Base-by-base conservation (phyloP, 2,329 filamentous ascomycete species). In the Colletotrichum scovillei region DNA sequence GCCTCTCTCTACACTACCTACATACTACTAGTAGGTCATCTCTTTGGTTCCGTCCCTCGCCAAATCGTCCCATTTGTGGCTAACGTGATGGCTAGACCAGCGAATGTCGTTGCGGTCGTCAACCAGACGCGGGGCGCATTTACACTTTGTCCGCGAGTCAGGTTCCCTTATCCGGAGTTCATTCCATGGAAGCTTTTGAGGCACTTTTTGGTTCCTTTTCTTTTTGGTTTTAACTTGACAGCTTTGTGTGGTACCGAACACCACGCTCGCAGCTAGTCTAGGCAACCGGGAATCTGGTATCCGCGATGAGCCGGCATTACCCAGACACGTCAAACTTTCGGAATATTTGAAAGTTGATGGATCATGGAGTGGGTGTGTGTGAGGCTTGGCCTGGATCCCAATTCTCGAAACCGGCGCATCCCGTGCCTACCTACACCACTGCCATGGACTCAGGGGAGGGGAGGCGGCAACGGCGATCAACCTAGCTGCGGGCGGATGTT, bases 231-330 rank as follows among this genome's bases (percentile, higher is more conserved):
- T 22, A 22, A 22, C 6, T 28, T n/a, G 58, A 14, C 30, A 16
- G 11, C 9, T 14, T 67, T 42, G 19, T 26, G 35, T 42, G 42
- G 11, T 52, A 26, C n/a, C 30, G 22, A 53, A 35, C 32, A 35
- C 32, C 28, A 62, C 38, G 42, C 30, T 42, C 55, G 30, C 46
- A 22, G 12, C 57, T 30, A 49, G 42, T 49, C 42, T n/a, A 57
- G 46, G 42, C 59, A 70, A 70, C 67, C 70, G 60, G 65, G 62
- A 32, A 32, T 66, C 28, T 62, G 67, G 60, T n/a, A 38, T 62
- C 35, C 19, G 22, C 60, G 42, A 46, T 38, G 19, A 58, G 49
- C 60, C 14, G 56, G 56, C 67, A 73, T 66, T 30, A 62, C 65
- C 67, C 56, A 60, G 38, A 19, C 19, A 49, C 16, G 35, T 49